Evolutionary conservation across 2,329 filamentous ascomycete species (phyloP), one percentile per base, ranked within the genome.

Genomic region (Nectriaceae sp.): DNA sequence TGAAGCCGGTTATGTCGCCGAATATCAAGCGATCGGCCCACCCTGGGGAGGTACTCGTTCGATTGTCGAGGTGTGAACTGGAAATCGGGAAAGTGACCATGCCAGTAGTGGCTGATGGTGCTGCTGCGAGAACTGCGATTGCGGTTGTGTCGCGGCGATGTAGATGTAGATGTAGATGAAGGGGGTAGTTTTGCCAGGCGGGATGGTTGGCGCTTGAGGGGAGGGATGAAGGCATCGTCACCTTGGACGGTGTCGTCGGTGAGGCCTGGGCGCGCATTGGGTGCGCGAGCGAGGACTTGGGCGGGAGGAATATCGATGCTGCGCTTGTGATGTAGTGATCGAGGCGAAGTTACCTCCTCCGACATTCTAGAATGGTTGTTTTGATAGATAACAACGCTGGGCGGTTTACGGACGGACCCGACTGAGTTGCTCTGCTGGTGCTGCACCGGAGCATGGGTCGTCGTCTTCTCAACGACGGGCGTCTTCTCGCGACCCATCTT

Each of bases 211-310:
- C 79, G 75, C 63, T 76, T 83, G 1, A 77, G 70, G 11, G 72
- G 69, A 6, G 76, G 66, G 22, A 86, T 64, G 54, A 83, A 87
- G 3, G 83, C 80, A 39, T 78, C 77, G 49, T 80, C 83, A 26
- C 83, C 83, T 4, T 82, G 81, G 3, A 85, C 64, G 2, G 75
- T 66, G 56, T 85, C 80, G 52, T 86, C 83, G 3, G 83, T 86
- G 5, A 87, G 73, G 15, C 83, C 83, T 1, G 75, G 75, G 18
- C 83, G 72, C n/a, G 83, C 74, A 56, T 86, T 86, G 11, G 83
- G 83, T 5, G 83, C 83, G 40, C 76, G 72, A 11, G 82, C 82
- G 21, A 83, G 69, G 10, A 83, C 75, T 1, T 80, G 75, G 3
- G 77, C 70, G 20, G 70, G 66, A 1, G 77, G 76, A 6, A 75